Evolutionary conservation across 2,329 filamentous ascomycete genomes (phyloP), one percentile per base, ranked within the genome.

Genomic region (Tolypocladium pustulatum): DNA sequence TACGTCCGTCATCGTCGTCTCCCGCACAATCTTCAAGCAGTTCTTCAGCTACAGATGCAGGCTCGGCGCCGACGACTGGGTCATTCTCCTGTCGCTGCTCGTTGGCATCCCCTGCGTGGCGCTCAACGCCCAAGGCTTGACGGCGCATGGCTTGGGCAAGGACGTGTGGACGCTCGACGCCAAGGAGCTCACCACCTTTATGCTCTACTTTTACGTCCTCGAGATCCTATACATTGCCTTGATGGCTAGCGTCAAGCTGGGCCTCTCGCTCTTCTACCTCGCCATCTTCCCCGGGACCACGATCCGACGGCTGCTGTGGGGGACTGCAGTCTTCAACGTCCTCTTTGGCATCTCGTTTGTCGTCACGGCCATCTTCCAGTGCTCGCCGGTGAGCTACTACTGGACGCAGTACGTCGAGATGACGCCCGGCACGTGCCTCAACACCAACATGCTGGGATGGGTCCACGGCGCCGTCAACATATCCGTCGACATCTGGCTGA

Each of bases 401-500:
- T 60, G 58, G 58, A 55, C 20, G 13, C 41, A 43, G 52, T 60
- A 57, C 27, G 30, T 17, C 15, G 32, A 27, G 10, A 6, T 4
- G 5, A 15, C 12, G 6, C 20, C 43, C n/a, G 57, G 57, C 20
- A 27, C 3, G 1, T 60, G 58, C 34, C 20, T 60, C 43, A 25
- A 57, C 32, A 52, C 55, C 27, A 54, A 57, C 56, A 13, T 27
- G 22, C 30, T 46, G 27, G 49, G 40, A 1, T 60, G 43, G 51
- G 52, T 34, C 9, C 22, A 60, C 41, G 55, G 38, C n/a, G 55
- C 51, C 8, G 9, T 60, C 49, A 54, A 51, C 56, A 38, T 60
- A 27, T 43, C 34, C 20, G 25, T 57, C 10, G 52, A 60, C 13
- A 1, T 60, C 12, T 60, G 58, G 58, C 30, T 60, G 38, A 53